Percentiles rank a stretch among this genome's conserved stretches.
phyloP scores from a whole-genome alignment of 2,329 filamentous ascomycete genomes.

The Cytospora paraplurivora region DNA sequence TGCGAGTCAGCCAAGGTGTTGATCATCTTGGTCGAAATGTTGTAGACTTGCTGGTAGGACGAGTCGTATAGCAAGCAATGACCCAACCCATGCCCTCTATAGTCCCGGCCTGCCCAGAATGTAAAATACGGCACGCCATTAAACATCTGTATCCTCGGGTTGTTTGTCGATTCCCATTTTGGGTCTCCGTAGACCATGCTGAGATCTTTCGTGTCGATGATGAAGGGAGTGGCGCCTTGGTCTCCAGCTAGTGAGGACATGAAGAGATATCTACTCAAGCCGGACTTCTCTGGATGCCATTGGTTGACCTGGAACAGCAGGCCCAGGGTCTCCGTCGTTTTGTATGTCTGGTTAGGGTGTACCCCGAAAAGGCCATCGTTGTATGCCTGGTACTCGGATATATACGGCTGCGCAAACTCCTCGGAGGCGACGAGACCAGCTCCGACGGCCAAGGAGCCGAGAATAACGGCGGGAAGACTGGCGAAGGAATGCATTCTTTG shows the following conservation, averaged over 20 bases:
- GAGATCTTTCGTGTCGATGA: conserved; percentile 26
- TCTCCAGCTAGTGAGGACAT: conserved; percentile 18
- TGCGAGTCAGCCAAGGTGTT: conserved; percentile 34
- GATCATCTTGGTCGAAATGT: conserved; percentile 27
- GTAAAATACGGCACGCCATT: conserved; percentile 28
- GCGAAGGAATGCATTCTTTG: conserved; percentile 18
- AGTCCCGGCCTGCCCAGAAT: conserved; percentile 27
- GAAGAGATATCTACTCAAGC: conserved; percentile 24
- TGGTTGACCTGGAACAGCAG: conserved; percentile 28
- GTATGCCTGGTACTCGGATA: conserved; percentile 23
- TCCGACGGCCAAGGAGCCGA: conserved; percentile 24
- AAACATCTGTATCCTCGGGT: conserved; percentile 27
- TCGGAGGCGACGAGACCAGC: conserved; percentile 27
- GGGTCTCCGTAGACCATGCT: conserved; percentile 27
- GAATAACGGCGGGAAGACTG: conserved; percentile 17
- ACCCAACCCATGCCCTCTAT: conserved; percentile 26
- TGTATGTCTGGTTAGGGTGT: conserved; percentile 26
- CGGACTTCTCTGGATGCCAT: conserved; percentile 25
- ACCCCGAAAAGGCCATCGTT: conserved; percentile 22
- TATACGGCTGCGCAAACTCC: conserved; percentile 20
- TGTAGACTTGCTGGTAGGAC: conserved; percentile 23
- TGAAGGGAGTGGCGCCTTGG: conserved; percentile 25
- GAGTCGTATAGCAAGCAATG: conserved; percentile 27
- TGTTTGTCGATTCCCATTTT: conserved; percentile 25
- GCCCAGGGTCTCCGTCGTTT: conserved; percentile 12